phyloP scores from a whole-genome alignment of 768 basidiomycete species.

The Cytidiella melzeri region DNA sequence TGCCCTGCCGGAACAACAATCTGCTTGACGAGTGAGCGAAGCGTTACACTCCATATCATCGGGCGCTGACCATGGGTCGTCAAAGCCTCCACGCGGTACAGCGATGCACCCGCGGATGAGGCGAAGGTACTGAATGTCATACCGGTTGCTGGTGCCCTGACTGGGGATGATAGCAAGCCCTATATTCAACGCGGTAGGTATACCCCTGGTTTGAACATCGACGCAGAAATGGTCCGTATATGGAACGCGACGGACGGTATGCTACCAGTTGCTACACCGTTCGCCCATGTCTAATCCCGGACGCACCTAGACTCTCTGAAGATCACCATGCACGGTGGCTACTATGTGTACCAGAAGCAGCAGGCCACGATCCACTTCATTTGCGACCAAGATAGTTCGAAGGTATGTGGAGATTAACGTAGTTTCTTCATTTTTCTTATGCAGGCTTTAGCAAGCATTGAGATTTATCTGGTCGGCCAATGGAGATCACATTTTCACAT shows the following conservation, averaged over 20 bases:
- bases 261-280: slow-evolving; percentile 1
- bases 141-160: slow-evolving; percentile 22
- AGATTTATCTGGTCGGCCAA: background rate
- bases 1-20: slow-evolving; percentile 28
- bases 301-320: slow-evolving; percentile 17
- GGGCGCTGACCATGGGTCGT: background rate
- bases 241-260: slow-evolving; percentile 8
- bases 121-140: slow-evolving; percentile 17
- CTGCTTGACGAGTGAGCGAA: slow-evolving; percentile 22
- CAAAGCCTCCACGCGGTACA: background rate
- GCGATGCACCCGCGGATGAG: background rate
- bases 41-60: background rate
- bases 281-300: no score
- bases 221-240: slow-evolving; percentile 12
- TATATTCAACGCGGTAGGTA: slow-evolving; percentile 8
- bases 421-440: background rate
- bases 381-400: slow-evolving; percentile 21
- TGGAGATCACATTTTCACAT: slow-evolving; percentile 7
- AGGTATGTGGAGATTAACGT: slow-evolving; percentile 17
- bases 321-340: slow-evolving; percentile 22
- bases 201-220: slow-evolving; percentile 20
- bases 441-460: slow-evolving; percentile 1
- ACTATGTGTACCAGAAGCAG: slow-evolving; percentile 22
- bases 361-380: slow-evolving; percentile 22
- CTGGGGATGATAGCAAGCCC: slow-evolving; percentile 8